phyloP scores from a whole-genome alignment of 441 rosid species.

The Sinapis alba region DNA sequence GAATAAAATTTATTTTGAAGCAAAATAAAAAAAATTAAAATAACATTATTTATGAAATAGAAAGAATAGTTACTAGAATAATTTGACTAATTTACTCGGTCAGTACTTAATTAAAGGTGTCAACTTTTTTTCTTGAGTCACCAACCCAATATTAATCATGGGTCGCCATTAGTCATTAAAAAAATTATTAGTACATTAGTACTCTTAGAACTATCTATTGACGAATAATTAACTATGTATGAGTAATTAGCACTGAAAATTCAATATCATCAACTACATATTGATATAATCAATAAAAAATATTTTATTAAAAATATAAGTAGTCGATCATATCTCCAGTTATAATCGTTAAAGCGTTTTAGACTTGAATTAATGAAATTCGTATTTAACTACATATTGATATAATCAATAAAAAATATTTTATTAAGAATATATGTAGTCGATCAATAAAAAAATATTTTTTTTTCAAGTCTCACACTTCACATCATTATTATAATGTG shows the following conservation, averaged over 20 bases:
- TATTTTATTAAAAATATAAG: not conserved
- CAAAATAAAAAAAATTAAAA: no score
- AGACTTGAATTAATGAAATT: no score
- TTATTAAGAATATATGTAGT: not conserved
- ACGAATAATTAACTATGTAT: not conserved
- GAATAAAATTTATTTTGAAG: no score
- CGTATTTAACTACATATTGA: no score
- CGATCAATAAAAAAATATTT: no score
- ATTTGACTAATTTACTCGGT: constrained; percentile 29
- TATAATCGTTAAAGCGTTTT: no score
- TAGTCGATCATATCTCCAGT: no score
- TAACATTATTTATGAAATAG: no score
- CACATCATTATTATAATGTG: constrained; percentile 1
- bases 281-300: no score
- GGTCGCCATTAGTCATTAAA: constrained; percentile 12
- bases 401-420: no score
- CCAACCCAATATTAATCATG: constrained; percentile 24
- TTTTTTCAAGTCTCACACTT: not conserved
- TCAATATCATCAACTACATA: no score
- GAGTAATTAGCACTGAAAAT: not conserved
- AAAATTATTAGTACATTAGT: no score
- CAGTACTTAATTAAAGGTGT: not conserved
- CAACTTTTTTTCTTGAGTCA: constrained; percentile 4
- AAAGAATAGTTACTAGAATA: constrained; percentile 10
- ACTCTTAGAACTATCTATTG: not conserved